Conservation (phyloP, 2,329 filamentous ascomycete species). For the Trichophyton benhamiae region DNA sequence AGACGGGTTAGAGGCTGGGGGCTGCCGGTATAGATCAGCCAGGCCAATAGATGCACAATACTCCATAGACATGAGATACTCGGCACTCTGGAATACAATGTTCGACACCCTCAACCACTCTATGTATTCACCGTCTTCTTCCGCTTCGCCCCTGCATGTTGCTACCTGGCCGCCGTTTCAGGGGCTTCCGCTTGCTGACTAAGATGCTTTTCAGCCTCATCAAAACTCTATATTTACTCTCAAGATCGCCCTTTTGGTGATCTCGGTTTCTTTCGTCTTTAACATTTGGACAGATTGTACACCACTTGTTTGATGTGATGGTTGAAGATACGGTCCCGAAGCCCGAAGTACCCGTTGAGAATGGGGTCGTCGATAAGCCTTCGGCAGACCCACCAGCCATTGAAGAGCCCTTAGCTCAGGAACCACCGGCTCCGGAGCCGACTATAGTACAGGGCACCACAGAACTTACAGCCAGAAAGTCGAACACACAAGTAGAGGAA, state of each 20-base stretch:
- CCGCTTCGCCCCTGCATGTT: neutral
- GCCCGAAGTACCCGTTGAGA: neutral
- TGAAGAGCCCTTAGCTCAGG: neutral
- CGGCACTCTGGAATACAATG: neutral
- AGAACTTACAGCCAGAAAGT: neutral
- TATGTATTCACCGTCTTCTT: neutral
- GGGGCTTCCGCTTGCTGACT: neutral
- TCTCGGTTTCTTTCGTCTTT: neutral
- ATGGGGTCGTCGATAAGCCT: neutral
- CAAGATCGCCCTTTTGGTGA: neutral
- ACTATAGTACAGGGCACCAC: neutral
- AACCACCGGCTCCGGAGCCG: neutral
- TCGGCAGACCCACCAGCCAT: neutral
- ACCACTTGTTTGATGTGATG: neutral
- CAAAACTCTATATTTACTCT: neutral
- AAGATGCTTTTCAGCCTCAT: neutral
- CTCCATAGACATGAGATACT: neutral
- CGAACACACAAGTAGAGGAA: too few species aligned
- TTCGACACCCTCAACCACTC: neutral
- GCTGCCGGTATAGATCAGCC: constrained; percentile 15
- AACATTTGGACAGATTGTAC: neutral
- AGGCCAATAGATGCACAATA: neutral
- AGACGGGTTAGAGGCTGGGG: constrained; percentile 50
- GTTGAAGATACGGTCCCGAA: neutral
- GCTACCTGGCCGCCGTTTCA: too few species aligned